Conservation (phyloP, 2,329 filamentous ascomycete genomes). For the Bipolaris zeicola region DNA sequence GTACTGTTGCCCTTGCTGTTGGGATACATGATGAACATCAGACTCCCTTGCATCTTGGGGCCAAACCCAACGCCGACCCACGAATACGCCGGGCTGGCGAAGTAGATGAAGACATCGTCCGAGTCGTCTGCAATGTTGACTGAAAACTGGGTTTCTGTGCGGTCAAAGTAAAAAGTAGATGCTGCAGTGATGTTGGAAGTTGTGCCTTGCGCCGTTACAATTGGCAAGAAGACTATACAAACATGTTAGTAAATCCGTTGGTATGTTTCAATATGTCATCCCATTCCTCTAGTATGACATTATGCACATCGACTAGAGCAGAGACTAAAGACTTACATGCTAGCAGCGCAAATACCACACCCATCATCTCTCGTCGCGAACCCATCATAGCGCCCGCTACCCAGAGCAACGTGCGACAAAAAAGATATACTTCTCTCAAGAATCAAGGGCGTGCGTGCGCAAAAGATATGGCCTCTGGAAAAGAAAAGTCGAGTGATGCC, state of each 20-base stretch:
- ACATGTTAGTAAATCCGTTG: not conserved
- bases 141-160: constrained; percentile 46
- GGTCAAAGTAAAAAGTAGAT: constrained; percentile 39
- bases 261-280: not conserved
- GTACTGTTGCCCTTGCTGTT: constrained; percentile 41
- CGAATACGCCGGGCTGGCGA: constrained; percentile 45
- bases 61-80: constrained; percentile 56
- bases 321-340: constrained; percentile 11
- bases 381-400: constrained; percentile 3
- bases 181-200: constrained; percentile 22
- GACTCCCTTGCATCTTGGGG: constrained; percentile 48
- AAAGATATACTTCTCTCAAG: not conserved
- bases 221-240: constrained; percentile 22
- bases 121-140: constrained; percentile 42
- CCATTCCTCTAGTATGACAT: not conserved
- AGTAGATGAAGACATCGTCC: constrained; percentile 44
- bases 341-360: constrained; percentile 18
- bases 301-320: not conserved
- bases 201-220: constrained; percentile 24
- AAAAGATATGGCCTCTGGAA: not conserved
- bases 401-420: not conserved
- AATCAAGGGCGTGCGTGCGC: not conserved
- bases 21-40: constrained; percentile 55
- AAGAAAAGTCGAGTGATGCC: not conserved
- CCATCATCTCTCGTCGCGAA: not conserved